Evolutionary conservation across 495 filamentous ascomycete species (phyloP).

Genomic region (Aspergillus incahuasiensis): DNA sequence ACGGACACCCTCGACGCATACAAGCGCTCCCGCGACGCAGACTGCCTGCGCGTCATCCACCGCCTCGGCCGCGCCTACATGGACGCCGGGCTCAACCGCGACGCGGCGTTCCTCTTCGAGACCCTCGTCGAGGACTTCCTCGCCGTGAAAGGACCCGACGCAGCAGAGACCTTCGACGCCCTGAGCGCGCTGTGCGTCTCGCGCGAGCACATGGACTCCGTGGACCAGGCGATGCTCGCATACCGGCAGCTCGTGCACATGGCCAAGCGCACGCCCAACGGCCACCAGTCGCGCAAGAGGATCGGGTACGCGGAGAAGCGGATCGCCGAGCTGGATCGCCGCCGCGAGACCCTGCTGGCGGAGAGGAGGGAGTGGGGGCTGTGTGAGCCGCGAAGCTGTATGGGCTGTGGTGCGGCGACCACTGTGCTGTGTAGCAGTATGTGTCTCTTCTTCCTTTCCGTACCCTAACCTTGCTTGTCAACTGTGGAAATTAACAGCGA

Average conservation of each 20-base stretch:
- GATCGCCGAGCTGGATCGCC: constrained; percentile 23
- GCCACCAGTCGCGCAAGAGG: constrained; percentile 21
- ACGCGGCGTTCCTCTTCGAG: constrained; percentile 27
- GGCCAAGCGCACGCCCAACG: constrained; percentile 20
- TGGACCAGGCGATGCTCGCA: constrained; percentile 27
- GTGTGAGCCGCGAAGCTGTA: constrained; percentile 19
- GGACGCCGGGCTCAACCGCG: constrained; percentile 27
- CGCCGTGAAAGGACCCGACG: constrained; percentile 21
- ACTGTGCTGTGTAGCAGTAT: constrained; percentile 26
- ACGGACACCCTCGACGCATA: constrained; percentile 25
- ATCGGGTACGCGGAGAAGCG: constrained; percentile 26
- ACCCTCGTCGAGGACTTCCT: constrained; percentile 24
- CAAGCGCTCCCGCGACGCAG: constrained; percentile 20
- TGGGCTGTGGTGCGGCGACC: constrained; percentile 19
- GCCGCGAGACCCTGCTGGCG: constrained; percentile 22
- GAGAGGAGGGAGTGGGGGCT: constrained; percentile 27
- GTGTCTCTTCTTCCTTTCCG: constrained; percentile 3
- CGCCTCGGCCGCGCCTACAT: constrained; percentile 26
- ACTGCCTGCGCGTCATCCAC: constrained; percentile 29
- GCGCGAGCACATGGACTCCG: constrained; percentile 24
- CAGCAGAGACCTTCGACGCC: constrained; percentile 26
- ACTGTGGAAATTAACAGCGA: no score
- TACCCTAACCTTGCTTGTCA: not conserved
- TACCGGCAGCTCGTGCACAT: constrained; percentile 28
- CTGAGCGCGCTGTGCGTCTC: constrained; percentile 29